Base-by-base conservation (phyloP, 495 filamentous ascomycete species). In the Hypoxylon trugodes region DNA sequence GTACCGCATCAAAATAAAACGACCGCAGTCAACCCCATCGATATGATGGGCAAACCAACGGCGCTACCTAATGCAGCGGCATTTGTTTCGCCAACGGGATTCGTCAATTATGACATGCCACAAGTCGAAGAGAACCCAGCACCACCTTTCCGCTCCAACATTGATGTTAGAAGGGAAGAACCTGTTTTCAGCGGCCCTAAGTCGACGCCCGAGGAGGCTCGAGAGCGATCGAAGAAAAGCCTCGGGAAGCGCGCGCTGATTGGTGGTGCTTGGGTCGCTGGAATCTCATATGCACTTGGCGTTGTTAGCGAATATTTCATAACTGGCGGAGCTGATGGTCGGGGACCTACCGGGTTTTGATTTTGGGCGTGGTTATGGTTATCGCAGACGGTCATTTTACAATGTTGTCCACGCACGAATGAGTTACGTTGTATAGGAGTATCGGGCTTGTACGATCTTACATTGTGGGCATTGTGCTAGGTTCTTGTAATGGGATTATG, bases 291-390 rank as follows among this genome's bases (percentile, higher is more conserved):
- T 75, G 84, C 84, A 2, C 68, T 91, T 35, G 89, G 88, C 2
- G 88, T 89, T n/a, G 81, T 87, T 10, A 74, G 76, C 4, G 88
- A 93, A 67, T 87, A 83, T 53, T 87, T 91, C 69, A 78, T 76
- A 43, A 87, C 82, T 2, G 86, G 86, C 0, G 86, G 85, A 0
- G 7, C 42, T 1, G 83, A 86, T 52, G 86, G 85, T 2, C 72
- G 59, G 52, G 84, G 83, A 0, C 77, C 81, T 3, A 81, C 82
- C 42, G 84, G 77, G 1, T 82, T 88, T 45, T 81, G 58, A 74
- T 52, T 19, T 16, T 46, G 6, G 6, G 15, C 26, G 37, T 22
- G 13, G 40, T 33, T 33, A 40, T 16, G 45, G n/a, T n/a, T n/a
- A n/a, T n/a, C n/a, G n/a, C n/a, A n/a, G n/a, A n/a, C n/a, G n/a